A percentile compares a stretch with the other conserved stretches of the same genome.
Evolutionary conservation across 1,139 yeast genomes (phyloP).

Genomic region (Nakaseomyces uthaithaninus): DNA sequence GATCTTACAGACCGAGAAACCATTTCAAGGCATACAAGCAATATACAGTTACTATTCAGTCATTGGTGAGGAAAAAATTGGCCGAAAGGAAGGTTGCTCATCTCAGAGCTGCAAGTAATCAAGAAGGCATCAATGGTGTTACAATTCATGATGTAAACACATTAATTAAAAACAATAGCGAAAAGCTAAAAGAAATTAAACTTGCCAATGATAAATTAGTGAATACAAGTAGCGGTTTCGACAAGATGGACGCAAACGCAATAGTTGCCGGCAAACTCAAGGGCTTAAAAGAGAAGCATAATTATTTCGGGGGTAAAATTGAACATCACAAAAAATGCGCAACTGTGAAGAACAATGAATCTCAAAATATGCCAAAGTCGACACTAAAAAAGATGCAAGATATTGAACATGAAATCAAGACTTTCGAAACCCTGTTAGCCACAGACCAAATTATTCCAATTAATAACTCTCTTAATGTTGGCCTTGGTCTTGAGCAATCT

Average conservation of each 20-base stretch:
- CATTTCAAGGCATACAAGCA: conserved; percentile 27
- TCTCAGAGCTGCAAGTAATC: not conserved
- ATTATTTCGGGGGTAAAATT: not conserved
- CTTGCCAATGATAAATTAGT: not conserved
- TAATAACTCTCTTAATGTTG: not conserved
- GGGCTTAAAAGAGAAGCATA: not conserved
- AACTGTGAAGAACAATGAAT: not conserved
- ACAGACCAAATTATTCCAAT: not conserved
- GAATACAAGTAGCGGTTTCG: not conserved
- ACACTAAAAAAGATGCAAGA: conserved; percentile 3
- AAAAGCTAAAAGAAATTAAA: not conserved
- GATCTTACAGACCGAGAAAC: conserved; percentile 45
- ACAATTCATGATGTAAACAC: not conserved
- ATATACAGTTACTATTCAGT: conserved; percentile 65
- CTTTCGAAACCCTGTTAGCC: not conserved
- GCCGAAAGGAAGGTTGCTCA: conserved; percentile 39
- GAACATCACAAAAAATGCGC: not conserved
- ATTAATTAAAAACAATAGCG: not conserved
- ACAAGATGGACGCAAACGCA: not conserved
- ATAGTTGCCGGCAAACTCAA: not conserved
- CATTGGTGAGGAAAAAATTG: conserved; percentile 63
- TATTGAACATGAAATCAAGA: not conserved
- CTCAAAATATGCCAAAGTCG: not conserved
- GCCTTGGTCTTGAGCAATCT: conserved; percentile 2
- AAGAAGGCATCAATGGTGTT: not conserved